phyloP scores from a whole-genome alignment of 371 early-diverging fungal genomes.

The Antonospora locustae region DNA sequence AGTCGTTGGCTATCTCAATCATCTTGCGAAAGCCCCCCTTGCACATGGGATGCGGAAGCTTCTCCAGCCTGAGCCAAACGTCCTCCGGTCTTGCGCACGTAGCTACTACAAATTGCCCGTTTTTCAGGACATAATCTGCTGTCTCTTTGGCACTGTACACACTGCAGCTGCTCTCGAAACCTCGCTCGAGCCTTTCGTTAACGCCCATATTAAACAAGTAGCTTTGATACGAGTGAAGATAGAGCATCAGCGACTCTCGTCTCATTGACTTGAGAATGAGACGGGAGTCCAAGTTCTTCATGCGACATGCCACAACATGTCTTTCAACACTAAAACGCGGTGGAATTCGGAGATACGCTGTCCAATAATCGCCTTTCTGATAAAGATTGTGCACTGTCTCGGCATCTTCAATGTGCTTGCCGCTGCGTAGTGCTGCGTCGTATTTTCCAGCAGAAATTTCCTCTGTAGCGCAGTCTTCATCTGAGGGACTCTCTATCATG shows the following conservation, averaged over 20 bases:
- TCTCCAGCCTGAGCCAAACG: constrained; percentile 12
- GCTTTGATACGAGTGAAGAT: constrained; percentile 54
- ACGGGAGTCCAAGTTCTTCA: not conserved
- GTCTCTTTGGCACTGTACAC: constrained; percentile 4
- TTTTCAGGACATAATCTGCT: too few species aligned
- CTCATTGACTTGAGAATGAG: not conserved
- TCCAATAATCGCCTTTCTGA: not conserved
- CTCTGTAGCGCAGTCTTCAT: constrained; percentile 1
- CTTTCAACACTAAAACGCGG: not conserved
- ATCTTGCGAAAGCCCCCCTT: constrained; percentile 38
- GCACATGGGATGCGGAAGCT: constrained; percentile 22
- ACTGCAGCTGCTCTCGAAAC: constrained; percentile 1
- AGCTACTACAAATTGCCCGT: not conserved
- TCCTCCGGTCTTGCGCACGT: constrained; percentile 7
- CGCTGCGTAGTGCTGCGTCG: too few species aligned
- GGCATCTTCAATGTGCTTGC: too few species aligned
- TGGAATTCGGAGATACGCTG: not conserved
- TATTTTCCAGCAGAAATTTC: too few species aligned
- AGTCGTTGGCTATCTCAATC: constrained; percentile 17
- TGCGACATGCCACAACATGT: not conserved
- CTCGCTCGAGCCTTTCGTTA: constrained; percentile 20
- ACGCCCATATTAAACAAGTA: constrained; percentile 49
- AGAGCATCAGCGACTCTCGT: constrained; percentile 46
- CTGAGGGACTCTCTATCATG: constrained; percentile 7
- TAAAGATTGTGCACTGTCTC: too few species aligned